Base-by-base conservation (phyloP, 495 filamentous ascomycete species). In the Penicillium atrosanguineum region DNA sequence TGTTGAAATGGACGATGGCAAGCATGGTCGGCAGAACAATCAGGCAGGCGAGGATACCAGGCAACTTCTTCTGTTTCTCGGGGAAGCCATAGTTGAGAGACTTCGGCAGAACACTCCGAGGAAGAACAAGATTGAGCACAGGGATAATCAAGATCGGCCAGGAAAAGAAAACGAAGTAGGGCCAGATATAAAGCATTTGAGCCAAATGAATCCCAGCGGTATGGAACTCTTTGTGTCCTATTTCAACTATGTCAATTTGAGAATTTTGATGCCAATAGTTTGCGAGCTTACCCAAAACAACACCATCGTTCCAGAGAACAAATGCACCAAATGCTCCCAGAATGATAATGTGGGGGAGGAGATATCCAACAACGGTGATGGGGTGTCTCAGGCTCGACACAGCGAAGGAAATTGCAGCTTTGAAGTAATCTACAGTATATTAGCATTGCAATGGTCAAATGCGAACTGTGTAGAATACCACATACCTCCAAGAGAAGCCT, bases 161-260 rank as follows among this genome's bases (percentile, higher is more conserved):
- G 1, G 93, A 96, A 76, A 96, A 96, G 76, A 96, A 95, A 31
- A 78, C 64, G 29, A 94, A 82, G 64, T 94, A 90, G 1, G 91
- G 86, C 86, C 90, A 93, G 61, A 97, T 84, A 67, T 98, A 98
- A 31, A 97, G 85, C 83, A 97, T 87, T 68, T 98, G 94, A 2
- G 94, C 79, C 40, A 96, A 67, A 62, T 98, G 95, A 18, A 97
- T 67, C 7, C 90, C 90, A 4, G 91, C 89, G 51, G 91, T 75
- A 64, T 98, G 94, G 62, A 95, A 96, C 23, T 88, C 86, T 74
- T 97, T 96, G 69, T 98, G 95, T 16, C 90, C 87, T 90, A 48
- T 1, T 31, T 7, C 7, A 6, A 44, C 38, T 20, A 34, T 43
- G 49, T 38, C 36, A 56, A 19, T 23, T 38, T 31, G 26, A 18